phyloP scores from a whole-genome alignment of 2,329 filamentous ascomycete genomes.

The Talaromyces islandicus region DNA sequence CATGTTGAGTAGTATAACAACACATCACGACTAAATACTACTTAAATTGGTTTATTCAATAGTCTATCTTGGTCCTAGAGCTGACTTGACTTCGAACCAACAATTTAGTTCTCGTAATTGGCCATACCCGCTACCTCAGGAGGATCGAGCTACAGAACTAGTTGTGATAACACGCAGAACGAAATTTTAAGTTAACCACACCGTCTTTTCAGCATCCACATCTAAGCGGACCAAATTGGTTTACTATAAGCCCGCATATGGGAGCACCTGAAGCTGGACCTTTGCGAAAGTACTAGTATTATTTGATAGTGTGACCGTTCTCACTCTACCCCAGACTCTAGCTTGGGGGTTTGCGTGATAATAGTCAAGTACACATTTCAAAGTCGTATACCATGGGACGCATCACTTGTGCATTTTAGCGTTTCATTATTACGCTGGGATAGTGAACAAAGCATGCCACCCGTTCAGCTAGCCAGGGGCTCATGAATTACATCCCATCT shows the following conservation, averaged over 20 bases:
- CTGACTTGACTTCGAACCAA: not conserved
- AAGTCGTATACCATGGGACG: no score
- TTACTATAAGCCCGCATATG: not conserved
- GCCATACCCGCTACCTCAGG: not conserved
- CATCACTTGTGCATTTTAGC: not conserved
- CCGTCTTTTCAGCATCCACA: not conserved
- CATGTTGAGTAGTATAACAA: no score
- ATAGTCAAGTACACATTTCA: not conserved
- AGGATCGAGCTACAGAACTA: not conserved
- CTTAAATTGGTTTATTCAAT: not conserved
- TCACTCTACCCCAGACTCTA: not conserved
- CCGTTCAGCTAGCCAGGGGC: not conserved
- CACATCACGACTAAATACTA: not conserved
- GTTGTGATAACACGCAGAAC: not conserved
- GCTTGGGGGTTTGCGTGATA: not conserved
- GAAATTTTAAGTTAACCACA: not conserved
- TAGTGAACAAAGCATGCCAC: not conserved
- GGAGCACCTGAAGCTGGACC: not conserved
- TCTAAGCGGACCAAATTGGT: not conserved
- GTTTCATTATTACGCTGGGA: no score
- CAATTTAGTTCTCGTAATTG: not conserved
- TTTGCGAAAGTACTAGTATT: not conserved
- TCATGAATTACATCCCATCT: not conserved
- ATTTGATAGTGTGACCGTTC: not conserved
- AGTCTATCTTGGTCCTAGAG: not conserved